A percentile compares a stretch with the other conserved stretches of the same genome.
Evolutionary conservation across 2,329 filamentous ascomycete genomes (phyloP).

Genomic region (Phaeosphaeriaceae sp.): DNA sequence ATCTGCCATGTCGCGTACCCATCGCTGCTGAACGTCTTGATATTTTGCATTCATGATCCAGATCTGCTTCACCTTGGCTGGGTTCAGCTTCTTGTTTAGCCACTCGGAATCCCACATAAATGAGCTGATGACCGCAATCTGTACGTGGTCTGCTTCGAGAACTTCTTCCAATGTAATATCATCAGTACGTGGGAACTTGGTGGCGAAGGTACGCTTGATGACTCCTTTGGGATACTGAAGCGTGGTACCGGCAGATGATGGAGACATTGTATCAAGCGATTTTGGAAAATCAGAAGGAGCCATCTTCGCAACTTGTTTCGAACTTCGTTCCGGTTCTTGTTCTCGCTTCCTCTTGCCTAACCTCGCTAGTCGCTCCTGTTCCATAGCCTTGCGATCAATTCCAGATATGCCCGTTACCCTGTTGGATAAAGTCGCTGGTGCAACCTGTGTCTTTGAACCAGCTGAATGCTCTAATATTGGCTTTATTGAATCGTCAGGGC

Average conservation of each 20-base stretch:
- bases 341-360: slow-evolving; percentile 66
- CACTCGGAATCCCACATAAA: slow-evolving; percentile 87
- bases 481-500: not conserved
- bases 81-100: slow-evolving; percentile 71
- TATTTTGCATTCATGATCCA: slow-evolving; percentile 67
- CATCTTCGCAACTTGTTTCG: slow-evolving; percentile 24
- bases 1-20: slow-evolving; percentile 36
- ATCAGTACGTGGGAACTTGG: slow-evolving; percentile 66
- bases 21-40: slow-evolving; percentile 42
- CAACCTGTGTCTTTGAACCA: not conserved
- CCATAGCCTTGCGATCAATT: slow-evolving; percentile 83
- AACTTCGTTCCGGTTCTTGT: slow-evolving; percentile 47
- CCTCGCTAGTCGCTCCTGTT: slow-evolving; percentile 78
- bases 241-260: not conserved
- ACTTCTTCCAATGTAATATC: slow-evolving; percentile 91
- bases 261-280: not conserved
- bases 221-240: slow-evolving; percentile 64
- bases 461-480: not conserved
- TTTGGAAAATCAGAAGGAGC: not conserved
- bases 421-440: not conserved
- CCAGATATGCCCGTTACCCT: slow-evolving; percentile 44
- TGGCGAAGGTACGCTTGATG: slow-evolving; percentile 82
- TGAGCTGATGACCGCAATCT: slow-evolving; percentile 82
- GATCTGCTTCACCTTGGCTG: slow-evolving; percentile 57
- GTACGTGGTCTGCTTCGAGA: slow-evolving; percentile 72